Evolutionary conservation across 2,329 filamentous ascomycete species (phyloP), one percentile per base, ranked within the genome.

Genomic region (Penicillium occitanis): DNA sequence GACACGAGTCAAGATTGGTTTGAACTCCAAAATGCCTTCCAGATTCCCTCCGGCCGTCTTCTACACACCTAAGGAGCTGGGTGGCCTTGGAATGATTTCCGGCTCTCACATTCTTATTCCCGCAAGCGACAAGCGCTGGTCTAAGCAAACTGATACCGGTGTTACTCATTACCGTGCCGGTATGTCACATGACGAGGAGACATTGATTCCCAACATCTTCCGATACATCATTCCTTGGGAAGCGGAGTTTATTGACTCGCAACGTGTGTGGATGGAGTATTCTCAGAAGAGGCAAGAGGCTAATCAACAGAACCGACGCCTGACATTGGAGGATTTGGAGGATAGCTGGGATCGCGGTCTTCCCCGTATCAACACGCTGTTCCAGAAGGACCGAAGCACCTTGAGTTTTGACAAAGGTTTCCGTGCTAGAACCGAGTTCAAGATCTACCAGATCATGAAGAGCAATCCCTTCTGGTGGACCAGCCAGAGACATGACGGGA

Each of bases 401-500:
- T 85, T 99, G 69, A 96, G 92, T 74, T 99, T 99, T 74, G 95
- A 99, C 82, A 99, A 99, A 81, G 95, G 95, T 64, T 99, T 98
- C 89, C 90, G 95, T 71, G 89, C 93, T 14, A 87, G 95, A 63
- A 92, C 94, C 11, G 95, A 99, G 77, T 99, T 99, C 84, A 99
- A 99, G 84, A 89, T 95, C 35, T 99, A 98, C 76, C 94, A 98
- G 78, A 84, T 98, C 68, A 98, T 99, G 94, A 97, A 96, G 87
- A 96, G 91, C 80, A 97, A 98, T 76, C 95, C 95, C 0, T 98
- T 98, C 84, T 97, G 93, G 93, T 99, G 95, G 95, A 99, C 95
- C 3, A 96, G 91, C 73, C 94, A 98, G 78, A 86, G 95, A 46
- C 96, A 99, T 74, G 95, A 99, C 73, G 95, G 95, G 75, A 98